Percentiles rank a stretch among this genome's conserved stretches.
phyloP scores from a whole-genome alignment of 1,284 basidiomycete genomes.

The Singerocomus inundabilis region DNA sequence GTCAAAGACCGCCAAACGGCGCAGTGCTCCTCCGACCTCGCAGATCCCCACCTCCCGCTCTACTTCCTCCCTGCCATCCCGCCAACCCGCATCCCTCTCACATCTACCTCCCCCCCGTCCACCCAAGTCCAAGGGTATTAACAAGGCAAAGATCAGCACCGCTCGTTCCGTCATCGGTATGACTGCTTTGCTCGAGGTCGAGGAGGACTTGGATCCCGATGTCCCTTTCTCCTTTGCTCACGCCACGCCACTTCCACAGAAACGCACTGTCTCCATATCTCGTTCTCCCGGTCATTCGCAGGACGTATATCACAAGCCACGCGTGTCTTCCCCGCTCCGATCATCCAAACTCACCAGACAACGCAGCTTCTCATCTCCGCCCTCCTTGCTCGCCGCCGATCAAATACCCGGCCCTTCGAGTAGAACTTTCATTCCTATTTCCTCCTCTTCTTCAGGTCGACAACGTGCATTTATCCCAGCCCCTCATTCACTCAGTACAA shows the following conservation, averaged over 20 bases:
- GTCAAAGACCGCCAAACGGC: slow-evolving; percentile 24
- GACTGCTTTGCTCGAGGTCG: slow-evolving; percentile 56
- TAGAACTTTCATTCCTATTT: neutral
- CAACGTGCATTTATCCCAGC: slow-evolving; percentile 11
- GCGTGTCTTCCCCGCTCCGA: slow-evolving; percentile 27
- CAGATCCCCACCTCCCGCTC: slow-evolving; percentile 21
- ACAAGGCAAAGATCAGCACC: slow-evolving; percentile 34
- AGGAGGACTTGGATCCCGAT: slow-evolving; percentile 42
- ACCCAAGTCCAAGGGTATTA: slow-evolving; percentile 26
- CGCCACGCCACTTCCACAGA: slow-evolving; percentile 11
- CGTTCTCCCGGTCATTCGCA: slow-evolving; percentile 8
- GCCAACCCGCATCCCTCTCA: slow-evolving; percentile 5
- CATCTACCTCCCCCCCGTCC: slow-evolving; percentile 16
- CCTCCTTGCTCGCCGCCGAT: slow-evolving; percentile 9
- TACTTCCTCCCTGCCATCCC: slow-evolving; percentile 20
- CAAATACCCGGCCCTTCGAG: slow-evolving; percentile 4
- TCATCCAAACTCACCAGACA: slow-evolving; percentile 27
- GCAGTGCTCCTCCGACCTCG: slow-evolving; percentile 15
- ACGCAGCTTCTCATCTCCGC: slow-evolving; percentile 32
- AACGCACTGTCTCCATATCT: slow-evolving; percentile 14
- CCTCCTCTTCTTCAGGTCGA: slow-evolving; percentile 8
- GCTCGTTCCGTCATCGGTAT: slow-evolving; percentile 51
- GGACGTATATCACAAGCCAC: slow-evolving; percentile 21
- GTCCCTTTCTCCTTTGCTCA: slow-evolving; percentile 3
- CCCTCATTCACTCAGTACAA: slow-evolving; percentile 17